Evolutionary conservation across 2,329 filamentous ascomycete species (phyloP), one percentile per base, ranked within the genome.

Genomic region (Pseudogymnoascus sp.): DNA sequence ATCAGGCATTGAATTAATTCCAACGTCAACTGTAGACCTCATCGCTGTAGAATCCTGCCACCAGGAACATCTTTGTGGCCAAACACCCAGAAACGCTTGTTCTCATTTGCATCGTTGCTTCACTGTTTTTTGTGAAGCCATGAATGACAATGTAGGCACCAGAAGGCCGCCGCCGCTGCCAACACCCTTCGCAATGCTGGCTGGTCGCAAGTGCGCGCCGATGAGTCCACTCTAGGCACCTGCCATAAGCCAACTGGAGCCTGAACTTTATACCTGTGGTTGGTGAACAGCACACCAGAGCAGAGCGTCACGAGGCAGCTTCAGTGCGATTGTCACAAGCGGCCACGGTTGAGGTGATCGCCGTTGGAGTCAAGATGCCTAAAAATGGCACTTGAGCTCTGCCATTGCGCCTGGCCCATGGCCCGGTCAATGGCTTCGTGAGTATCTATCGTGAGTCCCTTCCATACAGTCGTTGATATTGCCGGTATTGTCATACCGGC

Each of bases 141-240:
- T 57, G 8, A 4, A 57, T 57, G 26, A 31, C 47, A 57, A 16
- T 57, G 47, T 31, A 57, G 26, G 23, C 47, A 57, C 8, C 26
- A 31, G 26, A 54, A 57, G n/a, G 47, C 47, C 2, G 89, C 73
- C 1, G 83, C 78, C 1, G 83, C 78, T 0, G 89, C 90, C 18
- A 97, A 77, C 0, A 79, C 79, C 4, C 91, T 80, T 0, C 97
- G 80, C 67, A 97, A 87, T 3, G 80, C 78, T 85, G 2, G 86
- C 80, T 31, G 14, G 47, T 57, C 47, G 26, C 47, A 57, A 57
- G 26, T 57, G 26, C 31, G 47, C 47, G 47, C 47, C n/a, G 26
- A 57, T 57, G 47, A 57, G 47, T 34, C 47, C n/a, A 34, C 26
- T 57, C 47, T 57, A 57, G 47, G 47, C 47, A 57, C 14, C 47